Evolutionary conservation across 2,329 filamentous ascomycete genomes (phyloP).

Genomic region (Xylaria sp.): DNA sequence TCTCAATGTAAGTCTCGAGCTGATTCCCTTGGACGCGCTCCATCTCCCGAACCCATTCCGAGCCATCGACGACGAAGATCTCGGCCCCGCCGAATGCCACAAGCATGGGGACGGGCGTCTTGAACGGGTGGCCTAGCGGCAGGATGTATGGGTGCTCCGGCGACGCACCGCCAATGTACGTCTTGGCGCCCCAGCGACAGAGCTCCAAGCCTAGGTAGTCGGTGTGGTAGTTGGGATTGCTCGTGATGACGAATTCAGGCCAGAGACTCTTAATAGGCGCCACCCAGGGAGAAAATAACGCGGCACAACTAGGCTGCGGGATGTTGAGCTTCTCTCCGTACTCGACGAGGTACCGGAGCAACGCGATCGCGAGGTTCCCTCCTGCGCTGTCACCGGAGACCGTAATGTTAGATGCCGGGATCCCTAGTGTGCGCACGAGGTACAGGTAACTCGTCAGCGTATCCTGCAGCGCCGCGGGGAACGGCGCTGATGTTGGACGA

Average conservation of each 20-base stretch:
- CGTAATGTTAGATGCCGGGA: slow-evolving; percentile 54
- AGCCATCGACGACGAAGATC: slow-evolving; percentile 52
- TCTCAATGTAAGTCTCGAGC: slow-evolving; percentile 54
- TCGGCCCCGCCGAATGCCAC: slow-evolving; percentile 41
- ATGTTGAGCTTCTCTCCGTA: slow-evolving; percentile 47
- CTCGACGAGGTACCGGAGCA: slow-evolving; percentile 59
- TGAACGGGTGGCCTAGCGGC: slow-evolving; percentile 41
- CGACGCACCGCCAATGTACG: slow-evolving; percentile 48
- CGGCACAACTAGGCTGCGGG: slow-evolving; percentile 48
- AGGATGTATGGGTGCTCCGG: slow-evolving; percentile 50
- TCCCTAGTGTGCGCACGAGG: slow-evolving; percentile 49
- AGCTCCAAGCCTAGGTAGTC: slow-evolving; percentile 56
- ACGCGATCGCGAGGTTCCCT: slow-evolving; percentile 56
- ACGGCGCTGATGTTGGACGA: slow-evolving; percentile 52
- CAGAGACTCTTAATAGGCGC: slow-evolving; percentile 37
- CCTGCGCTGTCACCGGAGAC: slow-evolving; percentile 62
- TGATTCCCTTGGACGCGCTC: slow-evolving; percentile 35
- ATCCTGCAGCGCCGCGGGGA: slow-evolving; percentile 63
- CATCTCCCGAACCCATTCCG: slow-evolving; percentile 67
- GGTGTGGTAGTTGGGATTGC: slow-evolving; percentile 40
- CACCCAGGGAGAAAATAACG: slow-evolving; percentile 48
- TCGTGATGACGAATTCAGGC: slow-evolving; percentile 27
- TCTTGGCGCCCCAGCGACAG: slow-evolving; percentile 54
- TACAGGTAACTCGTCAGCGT: slow-evolving; percentile 58
- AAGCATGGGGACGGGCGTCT: slow-evolving; percentile 40